These are phyloP conservation scores for Phycomyces blakesleeanus DNA, from an alignment of 192 early-diverging fungal genomes.

Conservation along the genomic window DNA sequence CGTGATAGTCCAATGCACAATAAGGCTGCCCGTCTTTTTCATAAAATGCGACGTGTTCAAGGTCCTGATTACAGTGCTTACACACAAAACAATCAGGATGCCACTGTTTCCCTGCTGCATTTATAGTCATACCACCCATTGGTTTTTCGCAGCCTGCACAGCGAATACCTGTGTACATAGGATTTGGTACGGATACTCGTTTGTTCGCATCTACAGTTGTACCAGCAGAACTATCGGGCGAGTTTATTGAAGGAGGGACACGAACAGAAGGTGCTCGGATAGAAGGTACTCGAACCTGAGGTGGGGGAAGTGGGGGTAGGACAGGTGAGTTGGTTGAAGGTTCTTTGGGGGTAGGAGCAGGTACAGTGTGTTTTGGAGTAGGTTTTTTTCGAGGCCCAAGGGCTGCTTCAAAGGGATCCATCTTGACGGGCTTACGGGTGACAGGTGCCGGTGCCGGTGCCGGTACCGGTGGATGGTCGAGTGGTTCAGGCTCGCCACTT, in stretches of 20 bases:
- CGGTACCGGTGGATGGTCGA: neutral
- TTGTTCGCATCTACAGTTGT: neutral
- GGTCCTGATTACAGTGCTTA: slow-evolving; percentile 32
- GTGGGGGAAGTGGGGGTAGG: neutral
- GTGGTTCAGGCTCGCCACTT: neutral
- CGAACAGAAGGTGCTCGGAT: neutral
- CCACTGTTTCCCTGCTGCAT: slow-evolving; percentile 53
- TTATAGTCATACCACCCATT: slow-evolving; percentile 41
- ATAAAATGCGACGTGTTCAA: slow-evolving; percentile 52
- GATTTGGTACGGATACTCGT: neutral
- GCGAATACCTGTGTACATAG: slow-evolving; percentile 10
- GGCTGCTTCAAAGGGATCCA: neutral
- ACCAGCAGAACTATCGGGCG: neutral
- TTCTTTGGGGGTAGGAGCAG: neutral
- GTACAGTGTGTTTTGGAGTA: neutral
- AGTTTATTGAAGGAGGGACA: neutral
- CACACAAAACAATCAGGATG: slow-evolving; percentile 54
- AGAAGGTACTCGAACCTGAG: neutral
- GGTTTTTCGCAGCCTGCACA: slow-evolving; percentile 46
- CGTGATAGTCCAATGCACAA: slow-evolving; percentile 52
- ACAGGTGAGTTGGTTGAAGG: neutral
- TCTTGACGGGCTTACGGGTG: neutral
- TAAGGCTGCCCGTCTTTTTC: slow-evolving; percentile 54
- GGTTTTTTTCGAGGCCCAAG: neutral
- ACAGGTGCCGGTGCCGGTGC: neutral